A percentile compares a stretch with the other conserved stretches of the same genome.
Evolutionary conservation across 768 basidiomycete species (phyloP).

Genomic region (Boletus sp.): DNA sequence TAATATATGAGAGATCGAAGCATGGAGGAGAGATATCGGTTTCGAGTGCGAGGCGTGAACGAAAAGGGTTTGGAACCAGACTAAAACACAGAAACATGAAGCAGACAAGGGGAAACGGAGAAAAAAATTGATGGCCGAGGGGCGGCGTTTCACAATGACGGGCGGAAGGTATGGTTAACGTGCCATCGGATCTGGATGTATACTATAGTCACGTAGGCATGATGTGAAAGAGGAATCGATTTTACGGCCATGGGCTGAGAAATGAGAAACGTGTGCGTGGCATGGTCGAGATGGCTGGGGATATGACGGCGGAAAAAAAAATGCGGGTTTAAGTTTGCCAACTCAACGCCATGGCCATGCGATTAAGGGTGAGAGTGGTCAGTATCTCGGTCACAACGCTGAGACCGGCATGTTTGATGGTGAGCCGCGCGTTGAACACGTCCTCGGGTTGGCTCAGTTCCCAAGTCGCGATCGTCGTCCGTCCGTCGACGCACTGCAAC

Average conservation of each 20-base stretch:
- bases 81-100: constrained; percentile 18
- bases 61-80: constrained; percentile 2
- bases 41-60: background rate
- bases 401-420: constrained; percentile 56
- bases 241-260: constrained; percentile 5
- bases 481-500: constrained; percentile 61
- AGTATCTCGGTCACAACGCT: constrained; percentile 72
- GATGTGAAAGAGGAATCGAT: background rate
- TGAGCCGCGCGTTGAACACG: constrained; percentile 58
- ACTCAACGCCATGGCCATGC: constrained; percentile 59
- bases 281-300: constrained; percentile 1
- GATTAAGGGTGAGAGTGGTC: constrained; percentile 71
- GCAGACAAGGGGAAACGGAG: background rate
- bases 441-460: constrained; percentile 58
- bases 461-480: constrained; percentile 64
- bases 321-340: constrained; percentile 39
- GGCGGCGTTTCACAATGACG: constrained; percentile 19
- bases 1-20: constrained; percentile 15
- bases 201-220: background rate
- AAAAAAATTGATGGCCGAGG: constrained; percentile 2
- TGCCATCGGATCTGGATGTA: constrained; percentile 3
- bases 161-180: constrained; percentile 1
- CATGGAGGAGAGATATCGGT: background rate
- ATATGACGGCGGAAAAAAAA: constrained; percentile 1
- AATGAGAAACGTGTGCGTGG: background rate